Base-by-base conservation (phyloP, 176 grass and related monocot genomes). In the Aechmea fasciata region DNA sequence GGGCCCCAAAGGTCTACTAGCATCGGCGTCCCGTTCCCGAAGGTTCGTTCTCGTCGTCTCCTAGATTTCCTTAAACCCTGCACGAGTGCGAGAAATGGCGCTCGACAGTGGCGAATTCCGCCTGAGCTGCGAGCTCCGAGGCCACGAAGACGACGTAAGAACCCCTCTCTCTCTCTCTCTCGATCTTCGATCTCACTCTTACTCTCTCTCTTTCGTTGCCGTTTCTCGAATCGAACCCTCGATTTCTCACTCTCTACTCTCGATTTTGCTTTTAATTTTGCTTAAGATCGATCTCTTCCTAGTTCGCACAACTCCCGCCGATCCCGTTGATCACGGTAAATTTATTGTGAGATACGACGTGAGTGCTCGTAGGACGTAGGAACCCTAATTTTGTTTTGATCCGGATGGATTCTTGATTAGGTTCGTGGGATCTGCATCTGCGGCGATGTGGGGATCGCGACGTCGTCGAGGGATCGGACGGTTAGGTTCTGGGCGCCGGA, bases 401-500 rank as follows among this genome's bases (percentile, higher is more conserved):
- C 15, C 9, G 11, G 61, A 20, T 11, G 11, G 70, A 71, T 71
- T 72, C 55, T 15, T 10, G 4, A 61, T 72, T 20, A 92, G 94
- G 94, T 92, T 76, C 87, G 94, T 66, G 86, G 89, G 59, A 87
- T 97, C 67, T 97, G 94, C 68, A 73, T 97, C 47, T 97, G 94
- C 48, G 94, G 94, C 15, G 79, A 97, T 73, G 76, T 63, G 47
- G 88, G 88, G 55, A 79, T 97, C 1, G 94, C 94, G 19, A 92
- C 89, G 47, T 97, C 94, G 3, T 97, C 94, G 2, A 84, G 94
- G 68, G 94, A 97, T 19, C 78, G 70, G 11, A 92, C 94, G 0
- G 81, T 97, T 41, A 87, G 41, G 54, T 84, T 97, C 55, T 97
- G 94, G 94, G 74, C 71, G 20, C 71, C 49, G 5, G 74, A 83